Conservation (phyloP, 345 rosid genomes). For the Citrus medica region DNA sequence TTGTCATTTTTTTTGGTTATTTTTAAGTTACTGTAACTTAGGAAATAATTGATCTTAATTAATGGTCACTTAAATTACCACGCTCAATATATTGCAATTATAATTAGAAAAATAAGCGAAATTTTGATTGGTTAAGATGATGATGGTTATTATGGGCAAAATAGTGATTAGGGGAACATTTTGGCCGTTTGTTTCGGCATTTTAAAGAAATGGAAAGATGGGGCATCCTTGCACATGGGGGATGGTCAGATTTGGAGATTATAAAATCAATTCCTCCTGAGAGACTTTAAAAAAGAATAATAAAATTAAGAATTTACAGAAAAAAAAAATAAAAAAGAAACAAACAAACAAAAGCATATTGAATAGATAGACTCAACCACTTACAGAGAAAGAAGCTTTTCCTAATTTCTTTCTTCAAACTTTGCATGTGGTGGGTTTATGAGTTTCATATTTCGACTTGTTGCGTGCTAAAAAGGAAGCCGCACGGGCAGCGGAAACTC, state of each 20-base stretch:
- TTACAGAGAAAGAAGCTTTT: not conserved
- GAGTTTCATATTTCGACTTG: slow-evolving; percentile 7
- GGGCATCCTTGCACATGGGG: slow-evolving; percentile 57
- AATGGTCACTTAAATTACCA: not conserved
- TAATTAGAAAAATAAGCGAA: not conserved
- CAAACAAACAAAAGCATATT: slow-evolving; percentile 26
- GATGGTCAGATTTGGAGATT: slow-evolving; percentile 23
- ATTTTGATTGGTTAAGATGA: slow-evolving; percentile 8
- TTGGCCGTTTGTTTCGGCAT: slow-evolving; percentile 30
- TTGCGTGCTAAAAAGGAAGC: slow-evolving; percentile 15
- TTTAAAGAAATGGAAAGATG: slow-evolving; percentile 15
- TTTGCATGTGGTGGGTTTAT: slow-evolving; percentile 32
- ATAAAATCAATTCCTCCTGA: slow-evolving; percentile 16
- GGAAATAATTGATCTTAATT: not conserved
- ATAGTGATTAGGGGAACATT: slow-evolving; percentile 18
- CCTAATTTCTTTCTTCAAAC: not conserved
- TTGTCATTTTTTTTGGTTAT: no score
- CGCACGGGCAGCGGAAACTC: slow-evolving; percentile 15
- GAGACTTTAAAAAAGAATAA: not conserved
- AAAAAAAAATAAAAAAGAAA: no score
- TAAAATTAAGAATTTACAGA: no score
- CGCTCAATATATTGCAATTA: not conserved
- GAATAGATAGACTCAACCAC: slow-evolving; percentile 24
- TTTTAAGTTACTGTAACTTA: no score
- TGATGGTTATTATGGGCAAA: not conserved